Evolutionary conservation across 2,329 filamentous ascomycete genomes (phyloP).

Genomic region (Calonectria pauciramosa): DNA sequence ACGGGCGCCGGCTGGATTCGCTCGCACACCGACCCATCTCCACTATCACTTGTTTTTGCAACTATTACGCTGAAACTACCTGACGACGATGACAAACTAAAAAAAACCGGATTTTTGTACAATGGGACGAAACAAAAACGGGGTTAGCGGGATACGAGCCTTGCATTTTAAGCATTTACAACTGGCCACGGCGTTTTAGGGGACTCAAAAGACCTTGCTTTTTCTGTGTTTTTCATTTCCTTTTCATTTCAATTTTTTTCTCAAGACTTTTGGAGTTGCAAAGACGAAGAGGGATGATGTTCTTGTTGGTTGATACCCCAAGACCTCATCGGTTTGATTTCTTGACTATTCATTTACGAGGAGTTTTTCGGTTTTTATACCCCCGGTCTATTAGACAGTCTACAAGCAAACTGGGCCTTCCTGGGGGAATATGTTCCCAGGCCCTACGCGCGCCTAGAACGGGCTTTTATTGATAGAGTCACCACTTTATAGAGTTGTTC

Average conservation of each 20-base stretch:
- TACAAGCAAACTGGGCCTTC: slow-evolving; percentile 36
- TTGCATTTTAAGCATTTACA: slow-evolving; percentile 45
- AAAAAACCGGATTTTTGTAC: slow-evolving; percentile 37
- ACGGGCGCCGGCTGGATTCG: neutral
- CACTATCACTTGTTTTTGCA: slow-evolving; percentile 40
- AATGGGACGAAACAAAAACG: slow-evolving; percentile 38
- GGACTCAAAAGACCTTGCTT: slow-evolving; percentile 25
- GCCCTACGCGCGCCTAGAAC: slow-evolving; percentile 43
- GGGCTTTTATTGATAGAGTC: slow-evolving; percentile 46
- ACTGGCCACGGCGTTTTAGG: slow-evolving; percentile 42
- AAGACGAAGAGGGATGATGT: slow-evolving; percentile 22
- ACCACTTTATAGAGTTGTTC: slow-evolving; percentile 32
- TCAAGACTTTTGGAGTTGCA: neutral
- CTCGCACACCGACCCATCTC: slow-evolving; percentile 38
- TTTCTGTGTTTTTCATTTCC: slow-evolving; percentile 12
- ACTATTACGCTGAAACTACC: slow-evolving; percentile 34
- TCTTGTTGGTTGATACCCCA: slow-evolving; percentile 13
- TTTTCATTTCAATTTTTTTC: neutral
- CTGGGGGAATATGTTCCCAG: slow-evolving; percentile 36
- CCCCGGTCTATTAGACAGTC: slow-evolving; percentile 49
- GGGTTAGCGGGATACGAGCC: slow-evolving; percentile 19
- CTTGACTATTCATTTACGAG: slow-evolving; percentile 34
- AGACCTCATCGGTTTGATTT: slow-evolving; percentile 4
- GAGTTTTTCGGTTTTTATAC: slow-evolving; percentile 47
- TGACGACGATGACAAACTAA: slow-evolving; percentile 31